Evolutionary conservation across 768 basidiomycete genomes (phyloP).

Genomic region (Royoungia palumana): DNA sequence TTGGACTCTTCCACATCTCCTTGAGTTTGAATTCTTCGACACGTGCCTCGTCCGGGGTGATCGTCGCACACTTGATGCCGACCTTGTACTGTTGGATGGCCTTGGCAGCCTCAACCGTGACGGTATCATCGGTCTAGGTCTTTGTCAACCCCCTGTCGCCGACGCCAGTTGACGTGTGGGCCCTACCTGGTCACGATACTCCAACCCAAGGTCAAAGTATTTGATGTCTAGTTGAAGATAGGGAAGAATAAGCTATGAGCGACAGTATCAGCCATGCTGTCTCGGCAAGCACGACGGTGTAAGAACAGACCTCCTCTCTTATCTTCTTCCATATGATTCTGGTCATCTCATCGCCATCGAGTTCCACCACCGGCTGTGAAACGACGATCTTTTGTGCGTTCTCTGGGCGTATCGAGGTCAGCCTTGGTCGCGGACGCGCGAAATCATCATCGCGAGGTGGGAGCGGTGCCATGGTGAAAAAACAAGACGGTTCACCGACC

Average conservation of each 20-base stretch:
- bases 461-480: neutral
- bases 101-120: conserved; percentile 90
- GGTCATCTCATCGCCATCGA: conserved; percentile 99
- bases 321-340: conserved; percentile 99
- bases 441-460: neutral
- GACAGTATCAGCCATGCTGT: neutral
- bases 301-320: conserved; percentile 73
- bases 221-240: conserved; percentile 96
- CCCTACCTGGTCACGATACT: conserved; percentile 83
- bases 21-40: conserved; percentile 97
- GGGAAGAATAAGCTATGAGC: conserved; percentile 83
- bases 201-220: conserved; percentile 96
- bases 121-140: conserved; percentile 81
- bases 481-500: neutral
- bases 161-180: neutral
- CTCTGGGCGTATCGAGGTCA: conserved; percentile 17
- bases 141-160: neutral
- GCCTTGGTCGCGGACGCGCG: neutral
- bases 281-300: neutral
- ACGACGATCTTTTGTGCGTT: conserved; percentile 64
- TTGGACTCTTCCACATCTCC: conserved; percentile 98
- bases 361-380: conserved; percentile 86
- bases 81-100: conserved; percentile 94
- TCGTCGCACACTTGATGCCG: conserved; percentile 98
- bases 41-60: conserved; percentile 96